phyloP scores from a whole-genome alignment of 164 flowering plant species.

The Buxus sempervirens region DNA sequence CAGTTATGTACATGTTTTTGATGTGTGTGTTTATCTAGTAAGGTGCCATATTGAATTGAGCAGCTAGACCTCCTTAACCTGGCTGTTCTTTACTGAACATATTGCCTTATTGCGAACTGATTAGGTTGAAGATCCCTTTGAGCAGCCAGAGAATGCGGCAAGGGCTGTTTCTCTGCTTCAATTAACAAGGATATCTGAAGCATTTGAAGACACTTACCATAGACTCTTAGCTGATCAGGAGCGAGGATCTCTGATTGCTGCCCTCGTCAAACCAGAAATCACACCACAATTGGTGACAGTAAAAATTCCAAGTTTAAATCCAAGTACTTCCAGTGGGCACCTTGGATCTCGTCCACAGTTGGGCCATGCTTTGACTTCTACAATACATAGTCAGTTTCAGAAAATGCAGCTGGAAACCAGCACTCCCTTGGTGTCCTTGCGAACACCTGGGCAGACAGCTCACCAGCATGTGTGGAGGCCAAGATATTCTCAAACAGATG shows the following conservation, averaged over 20 bases:
- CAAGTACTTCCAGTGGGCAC: not conserved
- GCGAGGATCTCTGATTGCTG: slow-evolving; percentile 25
- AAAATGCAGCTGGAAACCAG: slow-evolving; percentile 6
- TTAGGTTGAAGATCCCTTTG: slow-evolving; percentile 92
- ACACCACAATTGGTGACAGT: not conserved
- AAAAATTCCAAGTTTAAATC: not conserved
- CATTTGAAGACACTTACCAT: slow-evolving; percentile 29
- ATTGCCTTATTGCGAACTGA: not conserved
- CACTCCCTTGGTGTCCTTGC: slow-evolving; percentile 1
- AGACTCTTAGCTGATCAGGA: slow-evolving; percentile 27
- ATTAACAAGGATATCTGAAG: slow-evolving; percentile 47
- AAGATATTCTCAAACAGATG: not conserved
- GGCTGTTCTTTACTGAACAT: not conserved
- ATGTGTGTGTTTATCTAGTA: too few relatives aligned
- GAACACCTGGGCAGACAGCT: slow-evolving; percentile 2
- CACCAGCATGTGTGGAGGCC: slow-evolving; percentile 32
- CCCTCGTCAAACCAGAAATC: slow-evolving; percentile 40
- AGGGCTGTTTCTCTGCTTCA: slow-evolving; percentile 52
- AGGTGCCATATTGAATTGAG: not conserved
- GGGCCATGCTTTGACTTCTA: not conserved
- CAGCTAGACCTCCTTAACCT: not conserved
- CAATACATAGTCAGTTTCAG: slow-evolving; percentile 13
- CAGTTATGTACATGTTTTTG: too few relatives aligned
- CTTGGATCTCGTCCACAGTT: not conserved
- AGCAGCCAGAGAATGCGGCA: slow-evolving; percentile 69